Evolutionary conservation across 345 rosid species (phyloP), one percentile per base, ranked within the genome.

Genomic region (Corymbia maculata): DNA sequence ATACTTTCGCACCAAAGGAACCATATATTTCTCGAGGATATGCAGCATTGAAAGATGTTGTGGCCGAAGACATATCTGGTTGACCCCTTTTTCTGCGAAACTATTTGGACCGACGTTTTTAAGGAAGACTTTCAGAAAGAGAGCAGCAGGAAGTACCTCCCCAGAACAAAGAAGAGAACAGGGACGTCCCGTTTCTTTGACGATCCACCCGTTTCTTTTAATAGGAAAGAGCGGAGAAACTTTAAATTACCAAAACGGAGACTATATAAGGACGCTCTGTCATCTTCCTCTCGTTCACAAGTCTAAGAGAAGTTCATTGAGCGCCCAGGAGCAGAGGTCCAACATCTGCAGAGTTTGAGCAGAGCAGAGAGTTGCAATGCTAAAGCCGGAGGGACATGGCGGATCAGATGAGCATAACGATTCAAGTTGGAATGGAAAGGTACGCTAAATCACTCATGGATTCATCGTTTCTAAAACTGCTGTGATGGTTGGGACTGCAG

Each of bases 161-260:
- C 68, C 68, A 10, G 68, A 10, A 59, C 12, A 59, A 57, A 57
- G 26, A 3, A 21, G 9, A 57, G 26, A 11, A 59, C 7, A 0
- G 30, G 7, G 15, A 59, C 68, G 68, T 59, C 68, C 68, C 68
- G 68, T 59, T 59, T 59, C 1, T 26, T 59, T 59, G 61, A 26
- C 11, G 61, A 55, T 55, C 2, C 12, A 9, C 68, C 30, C 30
- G 68, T 59, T 59, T 59, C 68, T 59, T 59, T 59, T 7, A 2
- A 59, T 4, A 59, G n/a, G 68, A 59, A 26, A 2, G 61, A 9
- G 28, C 1, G 22, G 28, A 4, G 0, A 22, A 55, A 55, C 9
- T 1, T 55, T 55, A 0, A 4, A 55, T 11, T 55, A 26, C 12
- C 28, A 11, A 26, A 50, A 11, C 15, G 68, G 15, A 59, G 68